Evolutionary conservation across 1,284 basidiomycete genomes (phyloP), one percentile per base, ranked within the genome.

Genomic region (Heterobasidion occidentale): DNA sequence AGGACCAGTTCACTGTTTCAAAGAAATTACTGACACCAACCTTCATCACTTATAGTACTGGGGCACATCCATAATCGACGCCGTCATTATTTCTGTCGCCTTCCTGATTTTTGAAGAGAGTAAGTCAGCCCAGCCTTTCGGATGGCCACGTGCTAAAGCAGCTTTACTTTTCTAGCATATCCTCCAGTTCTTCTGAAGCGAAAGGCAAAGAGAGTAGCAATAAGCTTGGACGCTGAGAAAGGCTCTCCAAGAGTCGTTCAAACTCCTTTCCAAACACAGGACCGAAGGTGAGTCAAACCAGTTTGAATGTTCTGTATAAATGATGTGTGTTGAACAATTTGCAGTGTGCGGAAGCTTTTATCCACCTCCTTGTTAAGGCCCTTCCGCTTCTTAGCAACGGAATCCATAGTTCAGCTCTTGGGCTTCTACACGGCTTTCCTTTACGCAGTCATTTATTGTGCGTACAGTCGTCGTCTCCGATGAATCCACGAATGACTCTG

Each of bases 351-450:
- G 4, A 27, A 27, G 27, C 27, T 27, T 27, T 27, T 27, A 27
- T 27, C 27, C 4, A 27, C 27, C 27, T 27, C 27, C 4, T 27
- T 27, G 5, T 27, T 27, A 5, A 27, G 27, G 6, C 79, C 79
- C 0, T 77, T 79, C 64, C 66, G 67, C 17, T 64, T 81, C 38
- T 71, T 80, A 60, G 56, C 57, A 9, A 68, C 67, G 42, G 78
- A 81, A 60, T 74, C 76, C 0, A 77, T 79, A 61, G 68, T 76
- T 49, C 72, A 74, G 60, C 68, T 73, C 2, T 65, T 78, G 2
- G 72, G 77, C 0, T 0, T 74, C 1, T 83, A 80, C 62, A 74
- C 79, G 71, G 74, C 76, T 0, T 75, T 80, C 58, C 60, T 81
- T 12, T 82, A 76, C 54, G 77, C 83, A 27, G 27, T 19, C 14